Conservation (phyloP, 345 rosid species). For the Rhizophora mangle region DNA sequence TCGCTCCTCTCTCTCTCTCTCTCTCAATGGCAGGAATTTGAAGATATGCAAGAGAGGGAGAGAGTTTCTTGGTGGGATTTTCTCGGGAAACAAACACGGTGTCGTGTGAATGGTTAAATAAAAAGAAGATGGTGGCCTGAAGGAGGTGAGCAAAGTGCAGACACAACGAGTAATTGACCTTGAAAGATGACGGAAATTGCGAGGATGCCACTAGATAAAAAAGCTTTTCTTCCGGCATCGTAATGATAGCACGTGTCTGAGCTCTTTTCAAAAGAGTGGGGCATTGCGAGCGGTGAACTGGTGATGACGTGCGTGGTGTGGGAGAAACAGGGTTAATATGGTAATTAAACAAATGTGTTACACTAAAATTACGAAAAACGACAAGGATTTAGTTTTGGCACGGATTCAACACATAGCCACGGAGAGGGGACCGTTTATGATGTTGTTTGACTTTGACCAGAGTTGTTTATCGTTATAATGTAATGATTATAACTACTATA, state of each 20-base stretch:
- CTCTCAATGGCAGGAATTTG: too few relatives aligned
- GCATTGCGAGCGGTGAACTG: not conserved
- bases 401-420: too few relatives aligned
- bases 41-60: too few relatives aligned
- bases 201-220: not conserved
- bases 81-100: not conserved
- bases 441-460: too few relatives aligned
- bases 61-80: too few relatives aligned
- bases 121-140: not conserved
- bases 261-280: conserved; percentile 33
- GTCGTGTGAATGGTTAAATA: not conserved
- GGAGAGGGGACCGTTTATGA: too few relatives aligned
- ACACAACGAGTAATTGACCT: not conserved
- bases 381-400: too few relatives aligned
- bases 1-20: conserved; percentile 9
- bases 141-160: not conserved
- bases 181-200: not conserved
- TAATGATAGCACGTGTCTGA: conserved; percentile 62
- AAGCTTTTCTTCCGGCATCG: conserved; percentile 33
- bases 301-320: not conserved
- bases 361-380: too few relatives aligned
- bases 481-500: too few relatives aligned
- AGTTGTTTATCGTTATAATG: too few relatives aligned
- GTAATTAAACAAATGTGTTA: too few relatives aligned
- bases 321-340: not conserved